Evolutionary conservation across 208 protist species (phyloP), one percentile per base, ranked within the genome.

Genomic region (Crithidia fasciculata): DNA sequence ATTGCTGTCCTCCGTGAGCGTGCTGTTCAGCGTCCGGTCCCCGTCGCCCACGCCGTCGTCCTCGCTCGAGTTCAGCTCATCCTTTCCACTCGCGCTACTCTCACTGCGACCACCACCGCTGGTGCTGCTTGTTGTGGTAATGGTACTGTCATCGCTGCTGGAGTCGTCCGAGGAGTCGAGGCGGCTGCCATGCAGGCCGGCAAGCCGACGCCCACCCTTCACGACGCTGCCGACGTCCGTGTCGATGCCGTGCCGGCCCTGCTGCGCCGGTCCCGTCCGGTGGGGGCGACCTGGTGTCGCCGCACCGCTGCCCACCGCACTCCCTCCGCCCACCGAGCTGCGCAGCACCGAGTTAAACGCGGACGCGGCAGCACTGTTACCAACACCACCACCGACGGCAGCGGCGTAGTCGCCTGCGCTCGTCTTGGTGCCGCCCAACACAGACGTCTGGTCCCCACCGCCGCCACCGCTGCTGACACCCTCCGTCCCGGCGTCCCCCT

Each of bases 11-110:
- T 73, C 74, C 47, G 67, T 74, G 4, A 69, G 16, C 5, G 61
- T 65, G 62, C 66, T 74, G 60, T 69, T 59, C 43, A 74, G 37
- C 52, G 61, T 64, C n/a, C 47, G 52, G 45, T 78, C 67, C 8
- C 40, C 60, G 40, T 61, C 43, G 19, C 39, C 53, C 8, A 5
- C 19, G 55, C 16, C 28, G 28, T 15, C 28, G 6, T 28, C 7
- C n/a, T 40, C 5, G 5, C 63, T 16, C 8, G 53, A 12, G 40
- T 37, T 18, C 8, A 49, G 5, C 50, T n/a, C 72, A 16, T 65
- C 40, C 72, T 77, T 28, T 43, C 16, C 49, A 28, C 37, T 36
- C 54, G 37, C 16, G 12, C 43, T 54, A 15, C 40, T 63, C 39
- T 58, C 56, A 49, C 37, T 41, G 44, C 12, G 45, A n/a, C 53